Base-by-base conservation (phyloP, 331 rosid genomes). In the Saraca asoca region DNA sequence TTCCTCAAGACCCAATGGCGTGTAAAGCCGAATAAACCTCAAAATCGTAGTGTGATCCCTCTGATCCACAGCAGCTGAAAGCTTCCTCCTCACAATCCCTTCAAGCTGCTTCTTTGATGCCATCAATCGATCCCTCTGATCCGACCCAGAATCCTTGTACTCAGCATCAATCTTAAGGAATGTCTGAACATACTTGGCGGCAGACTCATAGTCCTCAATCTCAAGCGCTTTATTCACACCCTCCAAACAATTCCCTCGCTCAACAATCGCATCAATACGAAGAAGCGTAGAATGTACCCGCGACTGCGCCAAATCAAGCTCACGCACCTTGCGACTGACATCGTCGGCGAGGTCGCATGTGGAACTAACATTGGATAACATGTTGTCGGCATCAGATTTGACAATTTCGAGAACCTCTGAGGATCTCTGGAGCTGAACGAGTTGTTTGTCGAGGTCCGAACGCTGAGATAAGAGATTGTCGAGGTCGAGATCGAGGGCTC, bases 261-360 rank as follows among this genome's bases (percentile, higher is more conserved):
- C 91, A 0, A 88, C 95, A 42, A 92, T 83, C 62, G 98, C 95
- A 59, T 93, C 97, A 51, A 93, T 83, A 48, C 91, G 95, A 55
- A 75, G 88, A 31, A 93, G 86, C n/a, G 98, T 88, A 73, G 90
- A 74, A 6, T 79, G 73, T 52, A 93, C 98, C 20, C 90, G 91
- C 17, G 98, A 93, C 68, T 93, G 95, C 0, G 97, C 97, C 9
- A 93, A 73, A 75, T 93, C 98, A 66, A 93, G 96, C 64, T 93
- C 95, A 3, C 98, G 89, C 37, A 93, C 96, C 76, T 93, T 93
- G 66, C 83, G 80, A 66, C 91, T 84, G 70, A 93, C 96, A 38
- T 68, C 76, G 44, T 89, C 96, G n/a, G 98, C 96, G 50, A 92
- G 95, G 70, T 78, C 81, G 19, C 87, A 88, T 17, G 98, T 92